A percentile compares a stretch with the other conserved stretches of the same genome.
These are phyloP conservation scores for Cryptococcus sp. DNA, from an alignment of 1,284 basidiomycete species.

Conservation along the genomic window DNA sequence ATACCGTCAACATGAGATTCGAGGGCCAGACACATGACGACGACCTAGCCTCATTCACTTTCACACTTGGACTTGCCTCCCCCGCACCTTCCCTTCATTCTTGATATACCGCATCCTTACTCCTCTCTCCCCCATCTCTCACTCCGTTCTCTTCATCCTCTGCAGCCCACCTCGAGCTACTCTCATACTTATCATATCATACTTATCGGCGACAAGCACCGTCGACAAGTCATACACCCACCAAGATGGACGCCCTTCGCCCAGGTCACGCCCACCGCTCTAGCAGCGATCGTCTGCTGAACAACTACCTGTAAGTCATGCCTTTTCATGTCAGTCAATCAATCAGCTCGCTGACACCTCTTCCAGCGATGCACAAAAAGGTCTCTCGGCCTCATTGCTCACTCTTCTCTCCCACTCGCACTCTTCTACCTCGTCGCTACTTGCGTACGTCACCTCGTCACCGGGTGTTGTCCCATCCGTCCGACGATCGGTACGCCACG, in stretches of 20 bases:
- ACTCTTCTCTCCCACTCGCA: constrained; percentile 54
- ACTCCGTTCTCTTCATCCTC: background rate
- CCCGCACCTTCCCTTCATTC: background rate
- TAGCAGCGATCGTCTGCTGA: constrained; percentile 50
- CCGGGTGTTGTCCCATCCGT: constrained; percentile 50
- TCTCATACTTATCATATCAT: too few relatives aligned
- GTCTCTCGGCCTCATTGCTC: constrained; percentile 48
- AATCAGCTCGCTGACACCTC: constrained; percentile 13
- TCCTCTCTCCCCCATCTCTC: constrained; percentile 1
- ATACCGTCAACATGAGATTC: too few relatives aligned
- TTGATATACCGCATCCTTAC: constrained; percentile 2
- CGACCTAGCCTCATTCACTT: background rate
- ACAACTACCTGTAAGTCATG: constrained; percentile 52
- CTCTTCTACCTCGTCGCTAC: constrained; percentile 52
- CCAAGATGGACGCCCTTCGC: constrained; percentile 46
- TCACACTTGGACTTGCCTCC: background rate
- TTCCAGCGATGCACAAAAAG: constrained; percentile 50
- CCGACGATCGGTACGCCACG: constrained; percentile 50
- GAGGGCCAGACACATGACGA: too few relatives aligned
- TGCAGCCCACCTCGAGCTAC: too few relatives aligned
- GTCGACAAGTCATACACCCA: too few relatives aligned
- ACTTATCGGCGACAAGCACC: too few relatives aligned
- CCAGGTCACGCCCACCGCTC: constrained; percentile 51
- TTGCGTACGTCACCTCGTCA: constrained; percentile 54
- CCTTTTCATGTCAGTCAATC: background rate